A percentile compares a stretch with the other conserved stretches of the same genome.
These are phyloP conservation scores for Scheffersomyces coipomensis DNA, from an alignment of 805 yeast genomes.

Conservation along the genomic window DNA sequence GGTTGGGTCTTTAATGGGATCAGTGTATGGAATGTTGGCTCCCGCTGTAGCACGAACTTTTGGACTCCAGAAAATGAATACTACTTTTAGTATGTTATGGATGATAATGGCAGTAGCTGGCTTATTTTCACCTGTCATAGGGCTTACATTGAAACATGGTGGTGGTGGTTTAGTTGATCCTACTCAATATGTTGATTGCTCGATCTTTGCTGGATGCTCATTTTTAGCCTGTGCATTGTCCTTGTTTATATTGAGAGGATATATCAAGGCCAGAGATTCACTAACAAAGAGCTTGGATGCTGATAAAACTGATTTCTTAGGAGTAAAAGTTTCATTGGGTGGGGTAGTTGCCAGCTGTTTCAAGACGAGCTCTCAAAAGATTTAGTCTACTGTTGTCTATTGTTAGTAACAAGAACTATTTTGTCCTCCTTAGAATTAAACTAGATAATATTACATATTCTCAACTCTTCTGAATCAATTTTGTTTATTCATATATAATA, in stretches of 20 bases:
- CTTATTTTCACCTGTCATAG: conserved; percentile 58
- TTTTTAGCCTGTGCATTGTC: conserved; percentile 45
- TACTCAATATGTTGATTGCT: conserved; percentile 49
- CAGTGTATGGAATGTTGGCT: conserved; percentile 55
- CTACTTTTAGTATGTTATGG: conserved; percentile 54
- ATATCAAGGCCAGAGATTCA: conserved; percentile 49
- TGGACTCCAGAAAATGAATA: conserved; percentile 52
- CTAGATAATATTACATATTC: too few relatives aligned
- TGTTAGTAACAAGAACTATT: too few relatives aligned
- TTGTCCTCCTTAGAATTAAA: too few relatives aligned
- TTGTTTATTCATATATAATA: too few relatives aligned
- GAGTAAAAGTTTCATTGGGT: background rate
- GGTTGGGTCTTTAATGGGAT: conserved; percentile 60
- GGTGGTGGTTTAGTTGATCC: conserved; percentile 29
- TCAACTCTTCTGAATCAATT: too few relatives aligned
- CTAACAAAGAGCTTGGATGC: background rate
- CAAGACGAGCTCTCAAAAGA: background rate
- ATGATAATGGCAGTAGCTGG: conserved; percentile 47
- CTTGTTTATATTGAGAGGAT: conserved; percentile 51
- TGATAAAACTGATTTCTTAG: background rate
- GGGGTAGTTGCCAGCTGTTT: background rate
- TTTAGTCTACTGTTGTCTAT: too few relatives aligned
- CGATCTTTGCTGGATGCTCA: conserved; percentile 57
- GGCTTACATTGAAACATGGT: conserved; percentile 46
- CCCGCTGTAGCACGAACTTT: conserved; percentile 51